phyloP scores from a whole-genome alignment of 225 moss, liverwort and hornwort species.

The Thuidium tamariscinum region DNA sequence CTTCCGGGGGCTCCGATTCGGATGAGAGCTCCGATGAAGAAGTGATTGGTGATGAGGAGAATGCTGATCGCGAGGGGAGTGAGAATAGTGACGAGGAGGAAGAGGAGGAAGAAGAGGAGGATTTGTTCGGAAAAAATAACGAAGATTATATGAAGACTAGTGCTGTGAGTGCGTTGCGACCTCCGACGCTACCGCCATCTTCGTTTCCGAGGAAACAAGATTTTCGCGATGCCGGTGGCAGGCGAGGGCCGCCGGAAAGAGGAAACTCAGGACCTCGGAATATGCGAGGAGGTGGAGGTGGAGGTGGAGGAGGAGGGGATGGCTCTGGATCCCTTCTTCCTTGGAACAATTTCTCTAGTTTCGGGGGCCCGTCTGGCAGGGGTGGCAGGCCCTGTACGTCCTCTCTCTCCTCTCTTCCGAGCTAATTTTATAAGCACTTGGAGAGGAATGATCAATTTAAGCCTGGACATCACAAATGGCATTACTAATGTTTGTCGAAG shows the following conservation, averaged over 20 bases:
- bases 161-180: slow-evolving; percentile 62
- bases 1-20: slow-evolving; percentile 28
- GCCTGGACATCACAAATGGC: neutral
- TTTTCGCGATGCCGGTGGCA: slow-evolving; percentile 71
- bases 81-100: slow-evolving; percentile 19
- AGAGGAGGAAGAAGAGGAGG: slow-evolving; percentile 48
- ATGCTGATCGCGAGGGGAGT: slow-evolving; percentile 24
- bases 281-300: slow-evolving; percentile 16
- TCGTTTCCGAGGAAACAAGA: slow-evolving; percentile 60
- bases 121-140: slow-evolving; percentile 74
- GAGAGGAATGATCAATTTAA: neutral
- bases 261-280: slow-evolving; percentile 19
- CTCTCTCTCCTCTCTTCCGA: neutral
- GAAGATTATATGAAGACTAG: slow-evolving; percentile 64
- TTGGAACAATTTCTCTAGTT: slow-evolving; percentile 34
- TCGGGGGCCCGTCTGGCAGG: slow-evolving; percentile 43
- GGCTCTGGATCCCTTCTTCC: slow-evolving; percentile 37
- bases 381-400: slow-evolving; percentile 48
- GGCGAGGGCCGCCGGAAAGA: slow-evolving; percentile 29
- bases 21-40: slow-evolving; percentile 47
- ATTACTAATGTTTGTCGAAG: neutral
- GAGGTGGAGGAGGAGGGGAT: neutral
- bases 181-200: slow-evolving; percentile 23
- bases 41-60: slow-evolving; percentile 26
- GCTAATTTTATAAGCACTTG: neutral